phyloP scores from a whole-genome alignment of 441 rosid species.

The Flueggea neowawraea region DNA sequence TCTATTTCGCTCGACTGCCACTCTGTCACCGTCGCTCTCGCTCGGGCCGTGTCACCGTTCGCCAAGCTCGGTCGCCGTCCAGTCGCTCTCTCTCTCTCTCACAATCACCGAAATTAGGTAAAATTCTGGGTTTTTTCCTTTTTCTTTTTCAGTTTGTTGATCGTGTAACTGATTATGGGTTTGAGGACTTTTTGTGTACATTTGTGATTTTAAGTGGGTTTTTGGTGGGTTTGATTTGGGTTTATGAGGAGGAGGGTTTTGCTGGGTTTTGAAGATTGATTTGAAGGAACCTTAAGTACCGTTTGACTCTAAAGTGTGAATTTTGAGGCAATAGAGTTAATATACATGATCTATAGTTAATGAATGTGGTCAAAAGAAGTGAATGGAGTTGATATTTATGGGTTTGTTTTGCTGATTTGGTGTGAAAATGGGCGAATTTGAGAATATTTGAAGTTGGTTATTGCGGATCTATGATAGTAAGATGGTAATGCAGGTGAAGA shows the following conservation, averaged over 20 bases:
- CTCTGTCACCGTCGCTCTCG: too few species aligned
- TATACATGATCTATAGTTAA: conserved; percentile 29
- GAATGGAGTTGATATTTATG: conserved; percentile 4
- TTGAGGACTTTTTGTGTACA: conserved; percentile 9
- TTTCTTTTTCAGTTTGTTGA: too few species aligned
- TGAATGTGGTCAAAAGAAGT: conserved; percentile 19
- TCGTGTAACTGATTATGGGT: too few species aligned
- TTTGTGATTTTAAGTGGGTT: conserved; percentile 8
- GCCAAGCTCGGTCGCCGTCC: too few species aligned
- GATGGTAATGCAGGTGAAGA: conserved; percentile 70
- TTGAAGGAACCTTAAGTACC: conserved; percentile 2
- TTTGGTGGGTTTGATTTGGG: conserved; percentile 18
- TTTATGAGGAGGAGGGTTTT: conserved; percentile 15
- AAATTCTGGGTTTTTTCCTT: too few species aligned
- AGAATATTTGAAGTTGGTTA: too few species aligned
- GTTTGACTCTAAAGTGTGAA: conserved; percentile 5
- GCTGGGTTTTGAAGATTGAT: conserved; percentile 8
- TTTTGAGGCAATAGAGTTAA: background rate
- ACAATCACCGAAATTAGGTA: too few species aligned
- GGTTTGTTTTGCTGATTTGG: conserved; percentile 15
- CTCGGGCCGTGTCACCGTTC: too few species aligned
- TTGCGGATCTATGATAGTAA: conserved; percentile 39
- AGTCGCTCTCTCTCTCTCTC: too few species aligned
- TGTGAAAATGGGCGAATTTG: conserved; percentile 36
- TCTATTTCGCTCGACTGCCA: too few species aligned